phyloP scores from a whole-genome alignment of 192 early-diverging fungal species.

The Coemansia sp. region DNA sequence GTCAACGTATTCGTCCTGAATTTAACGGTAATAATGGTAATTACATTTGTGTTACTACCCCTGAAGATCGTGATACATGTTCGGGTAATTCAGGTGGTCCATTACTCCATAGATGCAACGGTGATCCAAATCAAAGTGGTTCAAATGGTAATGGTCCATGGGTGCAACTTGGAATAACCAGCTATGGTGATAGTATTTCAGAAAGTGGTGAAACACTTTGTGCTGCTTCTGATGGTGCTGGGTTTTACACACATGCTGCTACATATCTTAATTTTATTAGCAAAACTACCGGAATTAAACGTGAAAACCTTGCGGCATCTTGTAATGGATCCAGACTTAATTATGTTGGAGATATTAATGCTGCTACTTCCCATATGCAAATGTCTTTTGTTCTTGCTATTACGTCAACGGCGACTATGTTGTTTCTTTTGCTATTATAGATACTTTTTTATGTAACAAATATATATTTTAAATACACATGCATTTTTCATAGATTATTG shows the following conservation, averaged over 20 bases:
- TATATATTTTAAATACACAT: background rate
- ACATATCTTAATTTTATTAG: conserved; percentile 45
- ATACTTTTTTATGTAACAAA: background rate
- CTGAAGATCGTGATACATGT: conserved; percentile 47
- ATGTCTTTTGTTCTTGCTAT: background rate
- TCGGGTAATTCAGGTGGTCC: conserved; percentile 48
- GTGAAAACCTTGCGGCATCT: conserved; percentile 14
- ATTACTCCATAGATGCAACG: conserved; percentile 28
- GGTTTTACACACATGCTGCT: conserved; percentile 53
- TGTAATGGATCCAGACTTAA: conserved; percentile 33
- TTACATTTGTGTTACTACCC: conserved; percentile 51
- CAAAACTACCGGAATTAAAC: conserved; percentile 35
- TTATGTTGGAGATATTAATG: conserved; percentile 7
- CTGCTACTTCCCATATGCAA: background rate
- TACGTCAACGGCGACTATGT: background rate
- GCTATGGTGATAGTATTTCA: conserved; percentile 44
- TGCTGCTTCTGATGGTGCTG: conserved; percentile 42
- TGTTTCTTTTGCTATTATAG: background rate
- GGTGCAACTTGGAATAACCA: conserved; percentile 50
- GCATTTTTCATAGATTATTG: too few species aligned
- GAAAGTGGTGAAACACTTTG: conserved; percentile 17
- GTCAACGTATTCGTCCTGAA: conserved; percentile 14
- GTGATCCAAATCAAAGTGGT: background rate
- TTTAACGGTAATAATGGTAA: conserved; percentile 36
- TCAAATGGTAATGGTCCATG: conserved; percentile 21